phyloP scores from a whole-genome alignment of 2,329 filamentous ascomycete species.

The Cordyceps farinosa region DNA sequence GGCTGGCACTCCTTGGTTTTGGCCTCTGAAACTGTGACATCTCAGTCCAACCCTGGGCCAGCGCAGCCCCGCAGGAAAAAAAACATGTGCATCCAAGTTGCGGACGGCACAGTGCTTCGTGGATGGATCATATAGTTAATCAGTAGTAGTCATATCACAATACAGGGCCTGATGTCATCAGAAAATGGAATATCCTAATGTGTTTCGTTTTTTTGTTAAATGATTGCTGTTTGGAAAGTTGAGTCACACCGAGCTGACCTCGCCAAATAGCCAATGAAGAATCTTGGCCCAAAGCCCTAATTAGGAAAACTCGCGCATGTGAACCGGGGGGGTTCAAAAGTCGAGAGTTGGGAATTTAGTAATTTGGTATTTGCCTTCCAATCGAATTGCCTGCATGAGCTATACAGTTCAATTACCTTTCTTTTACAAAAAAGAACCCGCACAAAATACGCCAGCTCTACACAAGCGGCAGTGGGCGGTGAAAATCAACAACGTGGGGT shows the following conservation, averaged over 20 bases:
- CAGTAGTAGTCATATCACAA: too few species aligned
- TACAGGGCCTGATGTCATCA: neutral
- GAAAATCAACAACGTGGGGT: conserved; percentile 18
- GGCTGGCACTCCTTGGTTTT: neutral
- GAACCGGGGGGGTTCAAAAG: neutral
- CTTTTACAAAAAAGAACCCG: neutral
- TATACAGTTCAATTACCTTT: neutral
- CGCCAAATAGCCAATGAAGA: neutral
- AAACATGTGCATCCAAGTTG: neutral
- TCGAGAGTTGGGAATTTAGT: neutral
- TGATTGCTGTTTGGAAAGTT: neutral
- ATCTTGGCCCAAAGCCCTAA: conserved; percentile 7
- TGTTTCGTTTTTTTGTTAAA: neutral
- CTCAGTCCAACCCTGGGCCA: neutral
- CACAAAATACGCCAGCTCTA: neutral
- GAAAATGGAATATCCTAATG: neutral
- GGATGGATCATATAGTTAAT: neutral
- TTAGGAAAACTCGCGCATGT: conserved; percentile 9
- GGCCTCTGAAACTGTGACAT: neutral
- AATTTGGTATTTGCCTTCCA: neutral
- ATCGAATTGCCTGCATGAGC: neutral
- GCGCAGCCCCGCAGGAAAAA: neutral
- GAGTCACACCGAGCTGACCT: conserved; percentile 6
- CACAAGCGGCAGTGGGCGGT: conserved; percentile 13
- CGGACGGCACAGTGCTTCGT: neutral